phyloP scores from a whole-genome alignment of 1,284 basidiomycete species.

The Naganishia sp. region DNA sequence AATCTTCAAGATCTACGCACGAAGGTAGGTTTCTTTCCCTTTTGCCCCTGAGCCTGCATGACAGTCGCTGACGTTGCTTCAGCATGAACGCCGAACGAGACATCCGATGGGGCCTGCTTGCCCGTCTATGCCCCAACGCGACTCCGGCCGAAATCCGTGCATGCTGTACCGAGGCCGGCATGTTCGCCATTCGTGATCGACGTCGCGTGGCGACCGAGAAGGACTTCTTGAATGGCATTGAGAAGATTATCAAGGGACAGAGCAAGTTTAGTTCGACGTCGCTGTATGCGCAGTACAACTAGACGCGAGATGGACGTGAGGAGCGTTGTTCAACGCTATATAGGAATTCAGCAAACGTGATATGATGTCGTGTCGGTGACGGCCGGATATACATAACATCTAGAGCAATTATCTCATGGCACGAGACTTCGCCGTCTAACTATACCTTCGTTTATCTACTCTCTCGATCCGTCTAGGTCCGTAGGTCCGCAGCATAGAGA shows the following conservation, averaged over 20 bases:
- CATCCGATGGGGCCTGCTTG: slow-evolving; percentile 97
- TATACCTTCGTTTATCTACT: too few species aligned
- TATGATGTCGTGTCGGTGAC: too few species aligned
- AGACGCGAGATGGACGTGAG: background rate
- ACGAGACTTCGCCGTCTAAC: too few species aligned
- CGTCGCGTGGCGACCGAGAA: slow-evolving; percentile 96
- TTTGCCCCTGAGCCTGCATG: background rate
- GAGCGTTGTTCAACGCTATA: slow-evolving; percentile 2
- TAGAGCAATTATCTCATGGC: too few species aligned
- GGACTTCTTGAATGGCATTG: slow-evolving; percentile 96
- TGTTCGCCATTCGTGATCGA: slow-evolving; percentile 97
- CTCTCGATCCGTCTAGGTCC: too few species aligned
- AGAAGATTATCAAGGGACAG: slow-evolving; percentile 71
- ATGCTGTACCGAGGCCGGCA: slow-evolving; percentile 73
- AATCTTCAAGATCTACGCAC: slow-evolving; percentile 94
- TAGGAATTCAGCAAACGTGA: background rate
- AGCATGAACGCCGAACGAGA: slow-evolving; percentile 98
- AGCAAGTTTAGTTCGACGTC: slow-evolving; percentile 83
- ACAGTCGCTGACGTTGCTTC: slow-evolving; percentile 2
- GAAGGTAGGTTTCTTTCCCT: slow-evolving; percentile 62
- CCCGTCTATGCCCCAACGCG: slow-evolving; percentile 94
- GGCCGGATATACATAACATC: too few species aligned
- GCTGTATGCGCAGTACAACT: slow-evolving; percentile 55
- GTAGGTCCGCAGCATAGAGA: too few species aligned
- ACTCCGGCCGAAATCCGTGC: slow-evolving; percentile 98